These are phyloP conservation scores for Haplosporangium gracile DNA, from an alignment of 192 early-diverging fungal species.

Conservation along the genomic window DNA sequence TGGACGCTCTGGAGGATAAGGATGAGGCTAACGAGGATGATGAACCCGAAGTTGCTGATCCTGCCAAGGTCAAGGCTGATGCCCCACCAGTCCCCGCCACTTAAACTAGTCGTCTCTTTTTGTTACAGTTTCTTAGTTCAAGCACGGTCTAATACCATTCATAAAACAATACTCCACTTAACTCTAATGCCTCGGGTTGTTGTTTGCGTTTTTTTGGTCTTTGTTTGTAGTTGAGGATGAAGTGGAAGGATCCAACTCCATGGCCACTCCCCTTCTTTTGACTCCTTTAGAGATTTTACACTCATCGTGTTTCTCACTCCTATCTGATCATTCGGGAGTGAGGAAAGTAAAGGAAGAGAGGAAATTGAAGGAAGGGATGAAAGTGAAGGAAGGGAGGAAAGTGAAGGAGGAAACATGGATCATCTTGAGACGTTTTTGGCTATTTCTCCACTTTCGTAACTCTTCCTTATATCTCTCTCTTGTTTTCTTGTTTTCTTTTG, in stretches of 20 bases:
- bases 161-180: not conserved
- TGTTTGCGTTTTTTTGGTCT: not conserved
- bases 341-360: not conserved
- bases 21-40: constrained; percentile 16
- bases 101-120: not conserved
- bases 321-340: not conserved
- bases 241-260: not conserved
- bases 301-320: not conserved
- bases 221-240: no score
- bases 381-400: not conserved
- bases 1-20: constrained; percentile 11
- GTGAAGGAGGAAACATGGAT: not conserved
- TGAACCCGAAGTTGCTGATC: not conserved
- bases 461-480: not conserved
- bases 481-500: not conserved
- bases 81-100: not conserved
- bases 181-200: no score
- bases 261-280: not conserved
- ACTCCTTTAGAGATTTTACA: not conserved
- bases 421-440: not conserved
- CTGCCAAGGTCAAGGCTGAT: not conserved
- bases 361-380: not conserved
- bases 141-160: not conserved
- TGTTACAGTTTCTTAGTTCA: not conserved
- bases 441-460: not conserved